Conservation (phyloP, 306 rosid species). For the Citrullus amarus region DNA sequence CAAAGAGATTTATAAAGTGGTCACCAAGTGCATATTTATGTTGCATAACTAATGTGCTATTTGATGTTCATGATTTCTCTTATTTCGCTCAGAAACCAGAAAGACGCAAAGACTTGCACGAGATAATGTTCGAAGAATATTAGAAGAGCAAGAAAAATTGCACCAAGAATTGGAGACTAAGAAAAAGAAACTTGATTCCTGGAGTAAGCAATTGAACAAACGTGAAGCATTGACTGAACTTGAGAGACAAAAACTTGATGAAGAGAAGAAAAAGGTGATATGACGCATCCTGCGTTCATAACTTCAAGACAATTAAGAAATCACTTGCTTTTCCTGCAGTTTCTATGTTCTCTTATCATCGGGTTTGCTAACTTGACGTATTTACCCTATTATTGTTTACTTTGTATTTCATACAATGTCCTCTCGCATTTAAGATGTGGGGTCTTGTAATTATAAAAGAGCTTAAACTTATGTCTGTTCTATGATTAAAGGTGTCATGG, state of each 20-base stretch:
- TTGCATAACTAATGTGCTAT: not conserved
- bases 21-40: not conserved
- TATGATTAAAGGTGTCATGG: slow-evolving; percentile 15
- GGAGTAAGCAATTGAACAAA: slow-evolving; percentile 81
- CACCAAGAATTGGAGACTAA: slow-evolving; percentile 64
- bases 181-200: slow-evolving; percentile 59
- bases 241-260: slow-evolving; percentile 81
- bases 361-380: not conserved
- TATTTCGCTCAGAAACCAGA: slow-evolving; percentile 50
- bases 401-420: not conserved
- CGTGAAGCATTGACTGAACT: slow-evolving; percentile 79
- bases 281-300: not conserved
- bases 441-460: not conserved
- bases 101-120: slow-evolving; percentile 64
- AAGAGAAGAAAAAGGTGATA: slow-evolving; percentile 69
- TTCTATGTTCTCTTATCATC: not conserved
- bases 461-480: not conserved
- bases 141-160: slow-evolving; percentile 76
- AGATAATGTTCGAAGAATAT: slow-evolving; percentile 42
- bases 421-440: not conserved
- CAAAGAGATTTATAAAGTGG: not conserved
- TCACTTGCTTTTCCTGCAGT: not conserved
- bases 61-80: not conserved
- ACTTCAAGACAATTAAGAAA: not conserved
- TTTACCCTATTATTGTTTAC: not conserved